phyloP scores from a whole-genome alignment of 192 early-diverging fungal genomes.

The Entophlyctis helioformis region DNA sequence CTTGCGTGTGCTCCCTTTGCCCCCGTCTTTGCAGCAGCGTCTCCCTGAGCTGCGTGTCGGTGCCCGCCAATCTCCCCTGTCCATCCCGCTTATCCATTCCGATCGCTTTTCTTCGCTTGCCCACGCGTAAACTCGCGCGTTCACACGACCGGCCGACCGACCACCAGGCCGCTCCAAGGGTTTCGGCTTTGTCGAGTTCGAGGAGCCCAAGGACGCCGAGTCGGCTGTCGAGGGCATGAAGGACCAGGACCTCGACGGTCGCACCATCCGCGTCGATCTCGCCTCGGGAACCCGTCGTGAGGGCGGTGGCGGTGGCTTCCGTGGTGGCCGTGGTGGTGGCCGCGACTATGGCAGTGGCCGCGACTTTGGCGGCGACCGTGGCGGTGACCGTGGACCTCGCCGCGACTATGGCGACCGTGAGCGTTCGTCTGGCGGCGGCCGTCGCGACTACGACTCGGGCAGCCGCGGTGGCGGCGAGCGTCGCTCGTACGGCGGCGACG shows the following conservation, averaged over 20 bases:
- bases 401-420: slow-evolving; percentile 5
- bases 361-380: slow-evolving; percentile 14
- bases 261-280: slow-evolving; percentile 62
- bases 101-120: no score
- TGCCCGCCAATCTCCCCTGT: no score
- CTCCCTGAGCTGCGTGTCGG: no score
- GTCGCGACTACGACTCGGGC: not conserved
- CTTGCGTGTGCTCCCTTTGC: no score
- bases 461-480: slow-evolving; percentile 2
- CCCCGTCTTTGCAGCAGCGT: no score
- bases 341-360: not conserved
- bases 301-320: slow-evolving; percentile 9
- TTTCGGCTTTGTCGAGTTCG: slow-evolving; percentile 74
- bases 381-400: slow-evolving; percentile 8
- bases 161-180: slow-evolving; percentile 62
- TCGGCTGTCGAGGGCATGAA: slow-evolving; percentile 53
- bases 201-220: slow-evolving; percentile 18
- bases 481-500: slow-evolving; percentile 1
- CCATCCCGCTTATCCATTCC: no score
- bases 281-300: slow-evolving; percentile 39
- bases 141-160: no score
- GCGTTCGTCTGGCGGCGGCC: slow-evolving; percentile 9
- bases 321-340: slow-evolving; percentile 12
- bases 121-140: no score
- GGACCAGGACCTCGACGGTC: slow-evolving; percentile 64